Percentiles rank a stretch among this genome's conserved stretches.
These are phyloP conservation scores for Penicillium polonicum DNA, from an alignment of 2,329 filamentous ascomycete species.

Conservation along the genomic window DNA sequence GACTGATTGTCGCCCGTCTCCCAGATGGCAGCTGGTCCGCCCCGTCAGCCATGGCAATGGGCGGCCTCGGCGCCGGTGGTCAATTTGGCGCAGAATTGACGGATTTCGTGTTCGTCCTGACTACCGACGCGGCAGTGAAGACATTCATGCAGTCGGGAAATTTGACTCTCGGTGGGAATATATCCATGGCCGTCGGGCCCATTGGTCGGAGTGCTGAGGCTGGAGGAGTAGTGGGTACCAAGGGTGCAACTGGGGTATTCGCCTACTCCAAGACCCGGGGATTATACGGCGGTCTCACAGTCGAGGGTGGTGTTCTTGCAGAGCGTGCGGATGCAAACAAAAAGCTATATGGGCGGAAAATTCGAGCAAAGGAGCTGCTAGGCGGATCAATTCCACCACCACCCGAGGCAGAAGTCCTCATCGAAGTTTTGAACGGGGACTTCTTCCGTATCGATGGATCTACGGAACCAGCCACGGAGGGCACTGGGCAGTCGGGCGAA, in stretches of 20 bases:
- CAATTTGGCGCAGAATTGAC: conserved; percentile 52
- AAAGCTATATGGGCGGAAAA: conserved; percentile 82
- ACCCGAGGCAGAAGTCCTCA: conserved; percentile 75
- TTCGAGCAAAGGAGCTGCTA: conserved; percentile 78
- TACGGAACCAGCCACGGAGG: not conserved
- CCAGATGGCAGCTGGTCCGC: conserved; percentile 50
- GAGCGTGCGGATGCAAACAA: conserved; percentile 95
- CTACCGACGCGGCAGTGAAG: conserved; percentile 82
- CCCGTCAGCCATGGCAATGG: conserved; percentile 50
- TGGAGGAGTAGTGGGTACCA: conserved; percentile 87
- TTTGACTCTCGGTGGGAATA: conserved; percentile 90
- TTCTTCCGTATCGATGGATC: not conserved
- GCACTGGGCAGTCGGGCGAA: not conserved
- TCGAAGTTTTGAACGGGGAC: conserved; percentile 68
- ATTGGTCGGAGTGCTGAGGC: conserved; percentile 93
- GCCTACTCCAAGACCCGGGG: conserved; percentile 97
- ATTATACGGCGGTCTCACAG: conserved; percentile 86
- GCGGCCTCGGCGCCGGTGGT: conserved; percentile 49
- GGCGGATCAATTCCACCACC: conserved; percentile 74
- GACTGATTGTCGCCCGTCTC: conserved; percentile 49
- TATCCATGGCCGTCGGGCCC: conserved; percentile 91
- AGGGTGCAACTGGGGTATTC: conserved; percentile 85
- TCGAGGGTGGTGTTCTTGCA: conserved; percentile 88
- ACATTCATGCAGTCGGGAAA: conserved; percentile 90
- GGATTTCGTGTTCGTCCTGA: conserved; percentile 92